Percentiles rank a stretch among this genome's conserved stretches.
Conservation (phyloP, 176 grass and related monocot genomes). For the Themeda triandra region DNA sequence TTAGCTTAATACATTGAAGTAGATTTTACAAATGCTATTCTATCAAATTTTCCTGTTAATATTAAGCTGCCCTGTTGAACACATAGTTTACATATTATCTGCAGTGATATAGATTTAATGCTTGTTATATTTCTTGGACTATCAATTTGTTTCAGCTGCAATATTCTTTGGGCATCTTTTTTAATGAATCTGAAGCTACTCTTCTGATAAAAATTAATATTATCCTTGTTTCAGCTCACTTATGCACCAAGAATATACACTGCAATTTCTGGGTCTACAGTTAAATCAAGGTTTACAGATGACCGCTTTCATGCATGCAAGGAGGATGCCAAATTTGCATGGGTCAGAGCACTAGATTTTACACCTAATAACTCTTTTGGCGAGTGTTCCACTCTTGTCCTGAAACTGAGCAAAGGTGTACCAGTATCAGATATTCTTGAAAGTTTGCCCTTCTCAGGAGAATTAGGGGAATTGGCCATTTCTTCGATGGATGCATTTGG, state of each 20-base stretch:
- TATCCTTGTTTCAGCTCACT: conserved; percentile 53
- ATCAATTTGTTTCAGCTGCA: conserved; percentile 31
- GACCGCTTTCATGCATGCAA: conserved; percentile 72
- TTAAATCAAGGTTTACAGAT: conserved; percentile 59
- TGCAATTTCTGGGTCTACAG: conserved; percentile 39
- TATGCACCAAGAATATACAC: conserved; percentile 84
- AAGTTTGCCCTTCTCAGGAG: conserved; percentile 51
- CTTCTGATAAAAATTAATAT: conserved; percentile 7
- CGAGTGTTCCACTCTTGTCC: conserved; percentile 56
- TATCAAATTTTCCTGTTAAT: not conserved
- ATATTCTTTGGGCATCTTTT: conserved; percentile 17
- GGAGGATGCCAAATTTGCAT: conserved; percentile 62
- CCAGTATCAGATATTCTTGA: conserved; percentile 51
- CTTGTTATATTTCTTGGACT: conserved; percentile 22
- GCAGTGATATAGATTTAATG: conserved; percentile 15
- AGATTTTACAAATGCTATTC: not conserved
- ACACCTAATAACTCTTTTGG: conserved; percentile 68
- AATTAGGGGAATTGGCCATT: conserved; percentile 55
- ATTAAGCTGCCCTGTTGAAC: conserved; percentile 12
- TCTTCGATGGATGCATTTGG: conserved; percentile 2
- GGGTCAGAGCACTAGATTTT: conserved; percentile 86
- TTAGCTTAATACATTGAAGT: not conserved
- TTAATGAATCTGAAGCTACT: conserved; percentile 10
- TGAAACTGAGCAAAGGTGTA: conserved; percentile 47
- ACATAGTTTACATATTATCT: not conserved